A percentile compares a stretch with the other conserved stretches of the same genome.
Evolutionary conservation across 208 protist genomes (phyloP).

Genomic region (Strigomonas culicis): DNA sequence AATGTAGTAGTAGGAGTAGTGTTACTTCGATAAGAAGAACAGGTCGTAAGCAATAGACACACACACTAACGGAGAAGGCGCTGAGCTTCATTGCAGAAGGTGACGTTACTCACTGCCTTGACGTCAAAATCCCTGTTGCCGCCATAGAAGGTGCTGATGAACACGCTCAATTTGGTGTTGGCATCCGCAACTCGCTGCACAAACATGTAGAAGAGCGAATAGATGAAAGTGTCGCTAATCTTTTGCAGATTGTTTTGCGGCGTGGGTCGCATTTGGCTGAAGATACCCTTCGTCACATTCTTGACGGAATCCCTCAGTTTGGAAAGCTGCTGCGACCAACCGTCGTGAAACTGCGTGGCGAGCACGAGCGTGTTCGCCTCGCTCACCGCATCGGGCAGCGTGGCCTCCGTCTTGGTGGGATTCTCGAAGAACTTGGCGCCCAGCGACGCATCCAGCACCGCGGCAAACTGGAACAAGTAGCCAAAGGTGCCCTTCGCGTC

Average conservation of each 20-base stretch:
- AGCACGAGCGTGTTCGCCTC: conserved; percentile 22
- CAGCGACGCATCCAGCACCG: conserved; percentile 21
- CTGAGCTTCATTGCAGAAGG: conserved; percentile 41
- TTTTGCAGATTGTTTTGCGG: too few species aligned
- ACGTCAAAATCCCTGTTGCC: conserved; percentile 45
- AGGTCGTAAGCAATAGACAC: not conserved
- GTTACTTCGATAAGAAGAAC: conserved; percentile 10
- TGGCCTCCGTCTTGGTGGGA: not conserved
- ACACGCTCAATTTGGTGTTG: conserved; percentile 33
- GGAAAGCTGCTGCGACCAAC: conserved; percentile 30
- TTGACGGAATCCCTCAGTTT: conserved; percentile 16
- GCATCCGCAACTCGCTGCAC: conserved; percentile 34
- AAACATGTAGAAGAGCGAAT: conserved; percentile 20
- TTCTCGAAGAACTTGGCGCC: conserved; percentile 39
- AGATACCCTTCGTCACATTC: conserved; percentile 14
- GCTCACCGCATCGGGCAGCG: conserved; percentile 23
- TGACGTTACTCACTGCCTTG: conserved; percentile 51
- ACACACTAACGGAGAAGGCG: conserved; percentile 19
- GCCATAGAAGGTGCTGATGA: conserved; percentile 34
- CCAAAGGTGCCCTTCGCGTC: conserved; percentile 19
- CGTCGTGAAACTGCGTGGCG: conserved; percentile 30
- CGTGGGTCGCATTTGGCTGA: conserved; percentile 10
- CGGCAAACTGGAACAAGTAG: conserved; percentile 30
- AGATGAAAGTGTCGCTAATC: not conserved
- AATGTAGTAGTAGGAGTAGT: not conserved